Conservation (phyloP, 176 grass and related monocot species). For the Avena insularis region DNA sequence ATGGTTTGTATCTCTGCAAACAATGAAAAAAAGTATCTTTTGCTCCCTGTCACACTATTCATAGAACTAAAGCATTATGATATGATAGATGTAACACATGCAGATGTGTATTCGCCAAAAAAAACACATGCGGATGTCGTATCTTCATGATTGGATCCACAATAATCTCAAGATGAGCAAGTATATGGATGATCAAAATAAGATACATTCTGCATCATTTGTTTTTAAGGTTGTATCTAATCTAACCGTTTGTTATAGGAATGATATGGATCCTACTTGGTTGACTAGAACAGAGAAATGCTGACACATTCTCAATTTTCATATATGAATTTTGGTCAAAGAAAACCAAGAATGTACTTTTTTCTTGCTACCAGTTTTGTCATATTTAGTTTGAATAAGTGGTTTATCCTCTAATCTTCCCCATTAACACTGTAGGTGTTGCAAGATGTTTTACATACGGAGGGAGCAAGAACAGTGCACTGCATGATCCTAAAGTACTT, state of each 20-base stretch:
- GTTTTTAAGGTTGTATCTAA: neutral
- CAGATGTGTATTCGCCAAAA: neutral
- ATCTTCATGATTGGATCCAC: neutral
- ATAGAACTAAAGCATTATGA: neutral
- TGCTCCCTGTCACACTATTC: neutral
- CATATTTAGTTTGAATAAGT: constrained; percentile 6
- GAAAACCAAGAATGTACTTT: neutral
- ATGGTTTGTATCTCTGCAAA: neutral
- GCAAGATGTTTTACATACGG: constrained; percentile 95
- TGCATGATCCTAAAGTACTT: constrained; percentile 87
- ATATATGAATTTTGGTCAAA: constrained; percentile 1
- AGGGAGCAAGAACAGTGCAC: constrained; percentile 69
- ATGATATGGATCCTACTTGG: neutral
- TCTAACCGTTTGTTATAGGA: neutral
- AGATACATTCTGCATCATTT: neutral
- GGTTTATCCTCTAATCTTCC: neutral
- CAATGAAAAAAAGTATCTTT: neutral
- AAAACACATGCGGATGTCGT: neutral
- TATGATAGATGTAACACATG: neutral
- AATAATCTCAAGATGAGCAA: constrained; percentile 15
- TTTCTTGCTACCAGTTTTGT: neutral
- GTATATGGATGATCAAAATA: constrained; percentile 5
- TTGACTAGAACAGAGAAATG: constrained; percentile 17
- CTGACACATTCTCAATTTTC: neutral
- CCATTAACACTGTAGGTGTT: constrained; percentile 64